Percentiles rank a stretch among this genome's conserved stretches.
Evolutionary conservation across 352 stramenopile species (phyloP).

Genomic region (Phytophthora pseudosyringae): DNA sequence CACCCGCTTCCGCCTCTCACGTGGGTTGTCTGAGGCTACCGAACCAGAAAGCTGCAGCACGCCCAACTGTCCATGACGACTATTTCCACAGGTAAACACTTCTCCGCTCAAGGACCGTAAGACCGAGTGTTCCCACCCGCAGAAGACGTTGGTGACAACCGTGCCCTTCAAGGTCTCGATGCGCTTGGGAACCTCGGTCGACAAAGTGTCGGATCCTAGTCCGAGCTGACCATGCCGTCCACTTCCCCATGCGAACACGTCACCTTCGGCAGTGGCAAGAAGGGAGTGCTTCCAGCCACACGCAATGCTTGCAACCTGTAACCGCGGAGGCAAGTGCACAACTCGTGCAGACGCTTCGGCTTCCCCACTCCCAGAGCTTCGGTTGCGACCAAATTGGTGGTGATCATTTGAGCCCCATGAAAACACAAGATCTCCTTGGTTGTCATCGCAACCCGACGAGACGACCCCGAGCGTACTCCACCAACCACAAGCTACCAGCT

Average conservation of each 20-base stretch:
- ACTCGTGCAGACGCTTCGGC: conserved; percentile 11
- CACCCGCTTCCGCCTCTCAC: conserved; percentile 28
- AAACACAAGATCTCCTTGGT: conserved; percentile 31
- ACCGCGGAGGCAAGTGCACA: conserved; percentile 19
- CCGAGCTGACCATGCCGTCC: conserved; percentile 79
- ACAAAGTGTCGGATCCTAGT: conserved; percentile 42
- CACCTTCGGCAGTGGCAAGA: conserved; percentile 48
- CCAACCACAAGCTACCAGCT: conserved; percentile 74
- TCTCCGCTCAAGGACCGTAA: conserved; percentile 47
- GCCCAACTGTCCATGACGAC: conserved; percentile 80
- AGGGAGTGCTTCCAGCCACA: conserved; percentile 89
- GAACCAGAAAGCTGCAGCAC: conserved; percentile 12
- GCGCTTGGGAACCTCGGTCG: conserved; percentile 32
- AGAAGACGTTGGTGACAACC: conserved; percentile 51
- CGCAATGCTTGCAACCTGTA: conserved; percentile 61
- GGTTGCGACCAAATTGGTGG: conserved; percentile 50
- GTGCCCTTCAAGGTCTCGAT: conserved; percentile 33
- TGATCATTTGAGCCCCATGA: conserved; percentile 70
- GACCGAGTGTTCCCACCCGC: conserved; percentile 84
- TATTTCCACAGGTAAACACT: conserved; percentile 73
- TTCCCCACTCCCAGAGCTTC: not conserved
- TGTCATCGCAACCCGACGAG: conserved; percentile 9
- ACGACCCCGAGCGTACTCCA: conserved; percentile 65
- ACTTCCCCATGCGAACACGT: conserved; percentile 72
- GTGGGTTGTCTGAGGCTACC: not conserved